These are phyloP conservation scores for Porcisia hertigi DNA, from an alignment of 208 protist species.

Conservation along the genomic window DNA sequence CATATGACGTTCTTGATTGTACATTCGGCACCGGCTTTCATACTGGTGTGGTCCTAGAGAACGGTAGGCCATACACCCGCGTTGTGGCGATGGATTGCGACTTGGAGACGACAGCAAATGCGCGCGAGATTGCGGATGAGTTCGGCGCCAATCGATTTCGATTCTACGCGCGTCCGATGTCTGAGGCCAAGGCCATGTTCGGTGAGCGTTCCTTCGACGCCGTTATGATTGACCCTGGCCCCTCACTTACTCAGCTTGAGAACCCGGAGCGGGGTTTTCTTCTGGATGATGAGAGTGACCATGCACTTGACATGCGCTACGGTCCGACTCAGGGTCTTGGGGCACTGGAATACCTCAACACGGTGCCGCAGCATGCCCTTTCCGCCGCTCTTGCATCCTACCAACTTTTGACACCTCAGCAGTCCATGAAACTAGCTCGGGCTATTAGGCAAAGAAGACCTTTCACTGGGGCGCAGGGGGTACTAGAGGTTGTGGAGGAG, in stretches of 20 bases:
- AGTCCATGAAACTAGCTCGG: conserved; percentile 84
- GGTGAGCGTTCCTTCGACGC: conserved; percentile 84
- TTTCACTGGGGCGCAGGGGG: conserved; percentile 43
- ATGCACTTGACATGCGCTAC: conserved; percentile 87
- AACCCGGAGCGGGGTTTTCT: conserved; percentile 80
- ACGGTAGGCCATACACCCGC: conserved; percentile 82
- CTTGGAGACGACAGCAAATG: conserved; percentile 34
- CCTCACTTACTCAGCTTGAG: conserved; percentile 76
- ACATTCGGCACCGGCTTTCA: conserved; percentile 86
- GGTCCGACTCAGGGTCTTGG: conserved; percentile 38
- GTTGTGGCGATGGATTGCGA: conserved; percentile 89
- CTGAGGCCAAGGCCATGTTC: conserved; percentile 80
- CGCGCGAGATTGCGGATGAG: conserved; percentile 54
- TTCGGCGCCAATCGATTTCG: conserved; percentile 76
- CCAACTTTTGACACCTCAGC: conserved; percentile 63
- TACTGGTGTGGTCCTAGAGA: conserved; percentile 76
- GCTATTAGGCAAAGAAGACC: conserved; percentile 64
- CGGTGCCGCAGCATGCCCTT: conserved; percentile 67
- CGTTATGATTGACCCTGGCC: conserved; percentile 86
- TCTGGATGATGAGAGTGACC: conserved; percentile 65
- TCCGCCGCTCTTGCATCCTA: conserved; percentile 53
- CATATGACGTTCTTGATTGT: conserved; percentile 89
- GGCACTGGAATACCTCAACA: conserved; percentile 85
- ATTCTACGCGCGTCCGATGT: conserved; percentile 78
- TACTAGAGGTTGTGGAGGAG: conserved; percentile 58